Conservation (phyloP, 768 basidiomycete species). For the Amanita phalloides region DNA sequence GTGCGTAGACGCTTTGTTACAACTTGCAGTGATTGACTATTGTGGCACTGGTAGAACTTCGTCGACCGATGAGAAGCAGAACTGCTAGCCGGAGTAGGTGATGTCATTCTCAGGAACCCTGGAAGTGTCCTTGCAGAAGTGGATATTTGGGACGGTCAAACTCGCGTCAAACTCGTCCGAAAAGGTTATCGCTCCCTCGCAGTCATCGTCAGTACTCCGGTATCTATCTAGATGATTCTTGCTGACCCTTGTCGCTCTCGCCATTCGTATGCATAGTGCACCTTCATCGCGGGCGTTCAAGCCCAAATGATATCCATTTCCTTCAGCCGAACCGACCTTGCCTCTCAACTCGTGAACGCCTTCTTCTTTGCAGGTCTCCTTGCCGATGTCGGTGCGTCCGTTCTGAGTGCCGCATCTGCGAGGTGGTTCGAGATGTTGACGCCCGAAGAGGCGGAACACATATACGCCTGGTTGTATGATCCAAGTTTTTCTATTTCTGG, state of each 20-base stretch:
- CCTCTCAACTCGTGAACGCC: background rate
- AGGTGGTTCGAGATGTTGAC: constrained; percentile 5
- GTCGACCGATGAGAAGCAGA: background rate
- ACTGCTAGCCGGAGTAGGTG: background rate
- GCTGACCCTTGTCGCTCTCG: background rate
- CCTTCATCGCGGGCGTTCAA: constrained; percentile 3
- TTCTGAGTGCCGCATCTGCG: background rate
- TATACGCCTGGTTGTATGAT: background rate
- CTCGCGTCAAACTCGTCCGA: background rate
- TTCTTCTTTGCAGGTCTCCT: constrained; percentile 4
- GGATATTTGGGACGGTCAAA: background rate
- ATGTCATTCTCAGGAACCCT: background rate
- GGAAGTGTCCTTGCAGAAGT: background rate
- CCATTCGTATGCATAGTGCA: background rate
- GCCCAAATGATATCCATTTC: background rate
- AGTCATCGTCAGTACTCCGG: background rate
- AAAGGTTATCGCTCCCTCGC: background rate
- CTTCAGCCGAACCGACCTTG: background rate
- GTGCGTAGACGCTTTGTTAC: background rate
- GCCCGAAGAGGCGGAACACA: background rate
- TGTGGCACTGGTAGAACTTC: background rate
- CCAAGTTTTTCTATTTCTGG: too few species aligned
- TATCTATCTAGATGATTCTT: background rate
- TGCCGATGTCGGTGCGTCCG: background rate
- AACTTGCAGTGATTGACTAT: background rate